Conservation (phyloP, 441 rosid species). For the Brassica hybrid region DNA sequence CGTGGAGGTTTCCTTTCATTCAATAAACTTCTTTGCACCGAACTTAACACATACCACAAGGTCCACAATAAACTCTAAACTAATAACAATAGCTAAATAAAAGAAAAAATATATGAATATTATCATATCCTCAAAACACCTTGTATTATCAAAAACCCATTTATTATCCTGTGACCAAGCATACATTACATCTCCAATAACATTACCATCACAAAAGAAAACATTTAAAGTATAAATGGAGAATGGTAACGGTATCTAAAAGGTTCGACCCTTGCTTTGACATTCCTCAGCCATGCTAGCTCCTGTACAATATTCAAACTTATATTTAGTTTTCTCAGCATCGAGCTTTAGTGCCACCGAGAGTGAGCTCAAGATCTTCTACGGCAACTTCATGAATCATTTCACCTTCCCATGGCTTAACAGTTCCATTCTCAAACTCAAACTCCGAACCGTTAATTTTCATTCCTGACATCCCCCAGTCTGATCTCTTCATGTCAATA, state of each 20-base stretch:
- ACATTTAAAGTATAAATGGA: constrained; percentile 26
- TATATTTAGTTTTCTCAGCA: constrained; percentile 31
- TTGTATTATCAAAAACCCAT: constrained; percentile 18
- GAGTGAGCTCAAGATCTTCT: constrained; percentile 72
- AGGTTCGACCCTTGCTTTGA: constrained; percentile 34
- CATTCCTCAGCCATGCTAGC: background rate
- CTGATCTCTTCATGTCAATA: constrained; percentile 47
- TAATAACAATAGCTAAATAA: background rate
- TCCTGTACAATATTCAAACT: constrained; percentile 34
- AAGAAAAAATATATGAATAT: background rate
- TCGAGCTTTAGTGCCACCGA: constrained; percentile 45
- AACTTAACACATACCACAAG: constrained; percentile 11
- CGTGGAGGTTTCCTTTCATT: constrained; percentile 40
- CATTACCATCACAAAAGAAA: constrained; percentile 1
- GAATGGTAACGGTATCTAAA: constrained; percentile 24
- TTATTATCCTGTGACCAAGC: constrained; percentile 30
- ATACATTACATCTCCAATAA: constrained; percentile 22
- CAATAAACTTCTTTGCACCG: constrained; percentile 21
- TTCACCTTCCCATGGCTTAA: constrained; percentile 84
- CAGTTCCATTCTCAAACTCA: constrained; percentile 67
- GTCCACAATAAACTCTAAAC: constrained; percentile 25
- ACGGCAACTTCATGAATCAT: constrained; percentile 71
- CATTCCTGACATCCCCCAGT: constrained; percentile 53
- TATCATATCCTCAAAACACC: background rate
- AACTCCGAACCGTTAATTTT: constrained; percentile 54